Evolutionary conservation across 2,329 filamentous ascomycete genomes (phyloP).

Genomic region (Helotiales sp.): DNA sequence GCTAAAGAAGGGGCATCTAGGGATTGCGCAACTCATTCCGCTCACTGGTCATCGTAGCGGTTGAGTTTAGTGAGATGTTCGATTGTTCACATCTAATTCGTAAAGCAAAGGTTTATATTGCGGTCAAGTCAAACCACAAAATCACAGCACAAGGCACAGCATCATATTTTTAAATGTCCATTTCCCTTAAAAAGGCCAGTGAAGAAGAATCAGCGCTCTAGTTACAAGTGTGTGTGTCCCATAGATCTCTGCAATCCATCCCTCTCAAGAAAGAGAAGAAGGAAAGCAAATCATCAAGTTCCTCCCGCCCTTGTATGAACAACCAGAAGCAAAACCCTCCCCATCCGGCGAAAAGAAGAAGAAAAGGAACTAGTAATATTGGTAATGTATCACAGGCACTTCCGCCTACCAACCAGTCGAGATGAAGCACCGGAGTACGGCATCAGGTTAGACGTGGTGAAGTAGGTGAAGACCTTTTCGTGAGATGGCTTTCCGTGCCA

Average conservation of each 20-base stretch:
- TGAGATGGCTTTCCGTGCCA: constrained; percentile 21
- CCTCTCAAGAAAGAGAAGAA: background rate
- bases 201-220: constrained; percentile 10
- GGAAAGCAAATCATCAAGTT: background rate
- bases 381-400: constrained; percentile 9
- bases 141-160: background rate
- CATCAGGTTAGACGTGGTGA: background rate
- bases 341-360: background rate
- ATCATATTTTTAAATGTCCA: background rate
- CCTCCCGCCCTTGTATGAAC: background rate
- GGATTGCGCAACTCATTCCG: background rate
- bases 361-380: constrained; percentile 8
- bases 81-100: too few species aligned
- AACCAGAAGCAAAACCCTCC: constrained; percentile 3
- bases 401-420: background rate
- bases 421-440: background rate
- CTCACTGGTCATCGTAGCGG: too few species aligned
- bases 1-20: too few species aligned
- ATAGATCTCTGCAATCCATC: background rate
- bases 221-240: constrained; percentile 10
- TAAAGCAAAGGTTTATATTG: too few species aligned
- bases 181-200: background rate
- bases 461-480: constrained; percentile 13
- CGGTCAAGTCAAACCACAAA: background rate
- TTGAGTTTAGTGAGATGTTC: too few species aligned